phyloP scores from a whole-genome alignment of 768 basidiomycete genomes.

The Collybia sp. region DNA sequence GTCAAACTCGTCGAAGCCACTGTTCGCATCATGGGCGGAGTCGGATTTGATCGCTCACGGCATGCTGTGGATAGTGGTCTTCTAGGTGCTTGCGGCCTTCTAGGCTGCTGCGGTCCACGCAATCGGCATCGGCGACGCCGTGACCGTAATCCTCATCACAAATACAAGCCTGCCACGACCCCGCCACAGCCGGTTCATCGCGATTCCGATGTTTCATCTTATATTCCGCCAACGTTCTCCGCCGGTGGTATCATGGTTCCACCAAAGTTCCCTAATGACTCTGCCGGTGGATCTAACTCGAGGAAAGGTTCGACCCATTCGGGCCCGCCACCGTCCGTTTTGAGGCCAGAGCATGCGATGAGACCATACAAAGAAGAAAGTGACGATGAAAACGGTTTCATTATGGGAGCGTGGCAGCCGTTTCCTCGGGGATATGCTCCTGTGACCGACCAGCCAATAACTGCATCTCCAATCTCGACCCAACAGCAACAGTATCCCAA shows the following conservation, averaged over 20 bases:
- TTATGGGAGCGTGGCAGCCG: slow-evolving; percentile 94
- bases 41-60: slow-evolving; percentile 81
- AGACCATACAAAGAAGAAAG: slow-evolving; percentile 74
- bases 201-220: slow-evolving; percentile 47
- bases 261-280: slow-evolving; percentile 21
- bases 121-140: slow-evolving; percentile 27
- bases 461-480: slow-evolving; percentile 6
- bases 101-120: slow-evolving; percentile 60
- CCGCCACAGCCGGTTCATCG: slow-evolving; percentile 9
- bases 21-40: slow-evolving; percentile 69
- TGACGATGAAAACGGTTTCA: slow-evolving; percentile 73
- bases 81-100: slow-evolving; percentile 73
- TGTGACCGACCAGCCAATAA: slow-evolving; percentile 31
- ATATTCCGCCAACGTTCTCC: slow-evolving; percentile 37
- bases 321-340: slow-evolving; percentile 63
- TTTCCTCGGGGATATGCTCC: slow-evolving; percentile 53
- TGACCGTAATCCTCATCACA: slow-evolving; percentile 8
- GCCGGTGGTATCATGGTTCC: slow-evolving; percentile 22
- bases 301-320: slow-evolving; percentile 50
- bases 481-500: slow-evolving; percentile 9
- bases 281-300: slow-evolving; percentile 23
- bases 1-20: slow-evolving; percentile 82
- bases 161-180: slow-evolving; percentile 4
- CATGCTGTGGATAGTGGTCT: slow-evolving; percentile 83
- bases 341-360: slow-evolving; percentile 76